Evolutionary conservation across 78 protist species (phyloP).

Genomic region (Bodo saltans): DNA sequence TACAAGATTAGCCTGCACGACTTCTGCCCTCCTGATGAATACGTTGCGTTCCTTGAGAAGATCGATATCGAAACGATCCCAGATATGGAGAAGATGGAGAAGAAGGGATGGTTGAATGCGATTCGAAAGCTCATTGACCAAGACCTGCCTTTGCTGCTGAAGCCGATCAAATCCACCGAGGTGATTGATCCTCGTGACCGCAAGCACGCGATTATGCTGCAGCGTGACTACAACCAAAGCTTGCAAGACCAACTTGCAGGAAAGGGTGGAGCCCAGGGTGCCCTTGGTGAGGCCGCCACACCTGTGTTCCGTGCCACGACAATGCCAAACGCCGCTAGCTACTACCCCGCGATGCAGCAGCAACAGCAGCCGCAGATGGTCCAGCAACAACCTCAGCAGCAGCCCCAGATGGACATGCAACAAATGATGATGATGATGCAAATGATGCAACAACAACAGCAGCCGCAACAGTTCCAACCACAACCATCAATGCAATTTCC

Average conservation of each 20-base stretch:
- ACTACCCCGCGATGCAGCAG: too few relatives aligned
- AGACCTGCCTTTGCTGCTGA: constrained; percentile 14
- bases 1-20: neutral
- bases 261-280: constrained; percentile 22
- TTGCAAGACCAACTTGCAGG: constrained; percentile 17
- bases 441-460: too few relatives aligned
- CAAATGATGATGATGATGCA: too few relatives aligned
- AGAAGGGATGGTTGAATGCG: neutral
- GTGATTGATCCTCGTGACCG: constrained; percentile 11
- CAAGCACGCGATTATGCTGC: neutral
- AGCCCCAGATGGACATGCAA: too few relatives aligned
- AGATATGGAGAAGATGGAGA: neutral
- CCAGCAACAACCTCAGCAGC: too few relatives aligned
- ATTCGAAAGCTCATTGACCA: neutral
- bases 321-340: too few relatives aligned
- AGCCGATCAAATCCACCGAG: neutral
- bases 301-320: too few relatives aligned
- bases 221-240: neutral
- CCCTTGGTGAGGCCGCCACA: constrained; percentile 22
- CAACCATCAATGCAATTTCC: too few relatives aligned
- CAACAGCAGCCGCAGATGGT: too few relatives aligned
- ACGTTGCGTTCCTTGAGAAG: constrained; percentile 16
- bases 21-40: neutral
- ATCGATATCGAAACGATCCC: neutral
- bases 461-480: too few relatives aligned